Evolutionary conservation across 192 early-diverging fungal species (phyloP).

Genomic region (Gryganskiella cystojenkinii): DNA sequence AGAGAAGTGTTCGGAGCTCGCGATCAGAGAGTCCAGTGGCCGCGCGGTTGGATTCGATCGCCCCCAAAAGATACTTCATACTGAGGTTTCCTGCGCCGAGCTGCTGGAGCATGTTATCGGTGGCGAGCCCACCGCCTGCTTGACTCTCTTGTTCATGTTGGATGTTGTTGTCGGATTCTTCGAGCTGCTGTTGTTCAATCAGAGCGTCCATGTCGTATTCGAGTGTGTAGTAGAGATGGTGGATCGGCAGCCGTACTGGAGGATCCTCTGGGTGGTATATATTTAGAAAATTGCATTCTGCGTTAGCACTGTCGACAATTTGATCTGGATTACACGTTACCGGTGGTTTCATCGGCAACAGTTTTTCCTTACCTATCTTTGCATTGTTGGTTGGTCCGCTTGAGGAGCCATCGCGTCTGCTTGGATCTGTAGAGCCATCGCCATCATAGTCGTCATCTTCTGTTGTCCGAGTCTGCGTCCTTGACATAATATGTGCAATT

Average conservation of each 20-base stretch:
- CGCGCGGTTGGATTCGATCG: conserved; percentile 77
- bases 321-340: no score
- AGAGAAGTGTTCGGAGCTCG: conserved; percentile 79
- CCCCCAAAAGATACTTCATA: conserved; percentile 79
- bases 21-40: conserved; percentile 71
- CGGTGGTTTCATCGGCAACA: background rate
- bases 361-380: background rate
- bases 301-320: background rate
- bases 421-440: conserved; percentile 14
- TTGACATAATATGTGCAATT: conserved; percentile 10
- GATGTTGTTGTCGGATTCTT: conserved; percentile 41
- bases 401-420: conserved; percentile 11
- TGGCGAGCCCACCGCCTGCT: conserved; percentile 19
- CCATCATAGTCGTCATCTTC: conserved; percentile 56
- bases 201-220: conserved; percentile 73
- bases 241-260: conserved; percentile 56
- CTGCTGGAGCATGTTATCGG: conserved; percentile 29
- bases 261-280: conserved; percentile 22
- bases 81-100: conserved; percentile 33
- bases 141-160: conserved; percentile 39
- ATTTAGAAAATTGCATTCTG: background rate
- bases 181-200: conserved; percentile 59
- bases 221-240: conserved; percentile 73
- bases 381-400: background rate
- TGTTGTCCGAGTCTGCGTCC: conserved; percentile 25